Conservation (phyloP, 192 early-diverging fungal species). For the Paraglomus occultum region DNA sequence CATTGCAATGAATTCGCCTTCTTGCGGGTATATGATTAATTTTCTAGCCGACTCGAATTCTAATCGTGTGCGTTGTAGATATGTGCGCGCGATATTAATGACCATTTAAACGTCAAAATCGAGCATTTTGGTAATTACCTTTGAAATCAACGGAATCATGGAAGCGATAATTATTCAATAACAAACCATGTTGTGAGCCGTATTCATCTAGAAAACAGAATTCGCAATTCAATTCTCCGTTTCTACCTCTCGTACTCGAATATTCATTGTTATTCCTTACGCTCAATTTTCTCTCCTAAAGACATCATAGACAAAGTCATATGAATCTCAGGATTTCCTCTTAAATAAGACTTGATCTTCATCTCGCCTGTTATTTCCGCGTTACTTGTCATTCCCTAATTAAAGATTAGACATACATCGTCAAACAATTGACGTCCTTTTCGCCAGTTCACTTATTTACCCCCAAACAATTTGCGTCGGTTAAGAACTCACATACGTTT, state of each 20-base stretch:
- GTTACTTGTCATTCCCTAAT: constrained; percentile 27
- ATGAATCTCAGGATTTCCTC: constrained; percentile 14
- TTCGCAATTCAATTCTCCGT: too few relatives aligned
- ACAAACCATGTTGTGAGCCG: background rate
- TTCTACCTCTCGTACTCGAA: too few relatives aligned
- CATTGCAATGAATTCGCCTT: constrained; percentile 24
- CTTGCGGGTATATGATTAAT: constrained; percentile 18
- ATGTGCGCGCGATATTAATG: too few relatives aligned
- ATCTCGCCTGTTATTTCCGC: constrained; percentile 25
- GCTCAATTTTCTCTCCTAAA: too few relatives aligned
- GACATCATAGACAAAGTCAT: background rate
- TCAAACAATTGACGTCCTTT: too few relatives aligned
- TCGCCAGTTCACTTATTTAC: too few relatives aligned
- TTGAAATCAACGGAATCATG: constrained; percentile 20
- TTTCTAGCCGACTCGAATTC: constrained; percentile 15
- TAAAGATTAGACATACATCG: background rate
- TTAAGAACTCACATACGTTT: background rate
- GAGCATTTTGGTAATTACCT: background rate
- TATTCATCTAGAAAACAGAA: too few relatives aligned
- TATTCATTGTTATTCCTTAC: too few relatives aligned
- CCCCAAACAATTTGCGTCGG: too few relatives aligned
- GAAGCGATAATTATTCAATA: constrained; percentile 20
- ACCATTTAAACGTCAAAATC: too few relatives aligned
- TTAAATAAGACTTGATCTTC: constrained; percentile 19
- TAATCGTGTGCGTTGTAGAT: background rate